These are phyloP conservation scores for Lizonia empirigonia DNA, from an alignment of 2,329 filamentous ascomycete species.

Conservation along the genomic window DNA sequence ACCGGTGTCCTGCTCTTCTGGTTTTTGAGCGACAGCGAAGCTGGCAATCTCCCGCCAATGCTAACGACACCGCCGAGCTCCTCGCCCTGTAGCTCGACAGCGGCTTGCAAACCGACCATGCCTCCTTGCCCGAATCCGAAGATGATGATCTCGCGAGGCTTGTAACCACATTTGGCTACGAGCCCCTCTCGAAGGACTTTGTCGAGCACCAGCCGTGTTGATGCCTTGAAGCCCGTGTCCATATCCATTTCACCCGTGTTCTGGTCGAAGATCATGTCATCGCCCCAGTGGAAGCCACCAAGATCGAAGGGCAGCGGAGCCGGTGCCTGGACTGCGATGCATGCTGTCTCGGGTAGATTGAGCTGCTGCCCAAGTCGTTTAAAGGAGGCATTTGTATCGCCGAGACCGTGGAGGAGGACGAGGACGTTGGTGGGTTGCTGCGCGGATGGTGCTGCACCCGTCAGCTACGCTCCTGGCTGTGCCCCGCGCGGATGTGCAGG, in stretches of 20 bases:
- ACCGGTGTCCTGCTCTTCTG: slow-evolving; percentile 68
- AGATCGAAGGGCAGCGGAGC: slow-evolving; percentile 71
- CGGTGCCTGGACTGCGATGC: slow-evolving; percentile 75
- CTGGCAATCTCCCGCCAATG: slow-evolving; percentile 65
- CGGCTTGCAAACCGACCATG: slow-evolving; percentile 58
- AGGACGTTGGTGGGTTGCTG: slow-evolving; percentile 75
- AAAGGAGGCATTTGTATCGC: slow-evolving; percentile 74
- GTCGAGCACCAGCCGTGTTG: slow-evolving; percentile 51
- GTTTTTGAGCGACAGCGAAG: slow-evolving; percentile 34
- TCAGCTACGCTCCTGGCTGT: slow-evolving; percentile 21
- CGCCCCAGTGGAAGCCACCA: slow-evolving; percentile 67
- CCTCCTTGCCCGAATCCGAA: slow-evolving; percentile 64
- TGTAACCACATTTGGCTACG: slow-evolving; percentile 57
- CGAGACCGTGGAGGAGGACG: slow-evolving; percentile 82
- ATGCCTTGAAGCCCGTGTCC: slow-evolving; percentile 58
- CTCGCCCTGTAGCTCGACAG: slow-evolving; percentile 41
- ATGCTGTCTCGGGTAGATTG: slow-evolving; percentile 75
- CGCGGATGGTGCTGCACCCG: slow-evolving; percentile 42
- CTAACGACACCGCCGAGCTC: slow-evolving; percentile 66
- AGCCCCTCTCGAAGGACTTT: slow-evolving; percentile 54
- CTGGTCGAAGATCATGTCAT: slow-evolving; percentile 63
- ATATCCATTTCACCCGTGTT: slow-evolving; percentile 58
- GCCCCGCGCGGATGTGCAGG: neutral
- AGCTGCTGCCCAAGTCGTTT: slow-evolving; percentile 70
- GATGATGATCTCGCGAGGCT: slow-evolving; percentile 57